A percentile compares a stretch with the other conserved stretches of the same genome.
Conservation (phyloP, 345 rosid genomes). For the Acer yangbiense region DNA sequence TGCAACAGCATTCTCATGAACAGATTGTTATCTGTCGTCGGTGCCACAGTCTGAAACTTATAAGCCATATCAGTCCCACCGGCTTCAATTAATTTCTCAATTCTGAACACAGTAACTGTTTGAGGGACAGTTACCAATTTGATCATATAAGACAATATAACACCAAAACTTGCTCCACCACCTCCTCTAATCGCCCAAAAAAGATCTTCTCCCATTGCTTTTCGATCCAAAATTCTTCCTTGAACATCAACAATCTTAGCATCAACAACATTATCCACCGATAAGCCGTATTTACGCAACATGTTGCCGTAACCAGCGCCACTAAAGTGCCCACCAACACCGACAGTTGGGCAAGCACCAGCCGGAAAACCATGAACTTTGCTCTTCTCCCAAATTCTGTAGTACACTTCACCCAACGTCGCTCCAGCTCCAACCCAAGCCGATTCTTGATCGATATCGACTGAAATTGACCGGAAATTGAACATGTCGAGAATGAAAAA, state of each 20-base stretch:
- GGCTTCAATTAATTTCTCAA: conserved; percentile 24
- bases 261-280: conserved; percentile 56
- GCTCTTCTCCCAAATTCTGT: conserved; percentile 24
- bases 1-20: conserved; percentile 45
- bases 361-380: conserved; percentile 31
- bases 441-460: conserved; percentile 13
- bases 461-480: conserved; percentile 1
- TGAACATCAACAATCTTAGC: conserved; percentile 48
- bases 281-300: conserved; percentile 55
- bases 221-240: conserved; percentile 43
- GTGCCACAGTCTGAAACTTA: conserved; percentile 52
- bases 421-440: conserved; percentile 37
- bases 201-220: conserved; percentile 66
- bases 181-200: conserved; percentile 75
- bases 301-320: conserved; percentile 68
- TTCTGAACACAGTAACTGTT: conserved; percentile 35
- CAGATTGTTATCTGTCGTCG: conserved; percentile 31
- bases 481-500: conserved; percentile 30
- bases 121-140: conserved; percentile 47
- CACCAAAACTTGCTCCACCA: conserved; percentile 69
- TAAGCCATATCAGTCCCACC: conserved; percentile 43
- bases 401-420: conserved; percentile 29
- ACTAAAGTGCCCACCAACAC: conserved; percentile 57
- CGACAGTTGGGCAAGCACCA: conserved; percentile 37
- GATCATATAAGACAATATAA: conserved; percentile 49